phyloP scores from a whole-genome alignment of 2,329 filamentous ascomycete genomes.

The Phaeosphaeria sp. region DNA sequence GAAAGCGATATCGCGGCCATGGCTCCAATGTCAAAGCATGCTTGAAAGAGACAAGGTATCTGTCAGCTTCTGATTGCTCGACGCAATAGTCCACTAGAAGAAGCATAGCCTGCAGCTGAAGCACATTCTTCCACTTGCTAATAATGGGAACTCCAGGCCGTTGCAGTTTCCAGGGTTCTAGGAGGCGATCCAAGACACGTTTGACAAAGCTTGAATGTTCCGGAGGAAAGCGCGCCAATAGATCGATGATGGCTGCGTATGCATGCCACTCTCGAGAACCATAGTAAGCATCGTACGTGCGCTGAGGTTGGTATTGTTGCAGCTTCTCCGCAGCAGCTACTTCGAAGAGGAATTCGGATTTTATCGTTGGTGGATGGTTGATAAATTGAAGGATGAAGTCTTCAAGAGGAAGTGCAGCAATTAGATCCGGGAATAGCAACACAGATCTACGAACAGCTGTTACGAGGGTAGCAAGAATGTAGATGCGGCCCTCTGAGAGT shows the following conservation, averaged over 20 bases:
- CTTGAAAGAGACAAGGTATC: constrained; percentile 48
- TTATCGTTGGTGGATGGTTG: constrained; percentile 50
- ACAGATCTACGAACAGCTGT: constrained; percentile 40
- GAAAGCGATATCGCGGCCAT: constrained; percentile 55
- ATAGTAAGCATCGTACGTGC: constrained; percentile 53
- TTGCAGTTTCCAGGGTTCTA: constrained; percentile 54
- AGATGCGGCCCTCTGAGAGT: constrained; percentile 43
- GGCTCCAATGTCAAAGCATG: constrained; percentile 54
- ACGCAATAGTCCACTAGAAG: constrained; percentile 50
- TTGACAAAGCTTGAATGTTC: constrained; percentile 28
- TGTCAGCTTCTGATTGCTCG: constrained; percentile 28
- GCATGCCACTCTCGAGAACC: constrained; percentile 52
- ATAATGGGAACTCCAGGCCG: constrained; percentile 52
- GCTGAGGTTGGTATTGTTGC: constrained; percentile 34
- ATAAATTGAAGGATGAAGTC: constrained; percentile 50
- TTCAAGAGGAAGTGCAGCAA: constrained; percentile 44
- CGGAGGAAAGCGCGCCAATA: constrained; percentile 49
- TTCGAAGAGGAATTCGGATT: constrained; percentile 55
- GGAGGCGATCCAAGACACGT: constrained; percentile 41
- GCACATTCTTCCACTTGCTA: constrained; percentile 55
- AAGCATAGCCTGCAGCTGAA: constrained; percentile 57
- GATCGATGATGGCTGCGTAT: constrained; percentile 54
- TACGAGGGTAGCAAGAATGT: constrained; percentile 40
- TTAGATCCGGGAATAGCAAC: constrained; percentile 32
- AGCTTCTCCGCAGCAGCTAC: constrained; percentile 47